Percentiles rank a stretch among this genome's conserved stretches.
These are phyloP conservation scores for Camelina sativa DNA, from an alignment of 345 rosid species.

Conservation along the genomic window DNA sequence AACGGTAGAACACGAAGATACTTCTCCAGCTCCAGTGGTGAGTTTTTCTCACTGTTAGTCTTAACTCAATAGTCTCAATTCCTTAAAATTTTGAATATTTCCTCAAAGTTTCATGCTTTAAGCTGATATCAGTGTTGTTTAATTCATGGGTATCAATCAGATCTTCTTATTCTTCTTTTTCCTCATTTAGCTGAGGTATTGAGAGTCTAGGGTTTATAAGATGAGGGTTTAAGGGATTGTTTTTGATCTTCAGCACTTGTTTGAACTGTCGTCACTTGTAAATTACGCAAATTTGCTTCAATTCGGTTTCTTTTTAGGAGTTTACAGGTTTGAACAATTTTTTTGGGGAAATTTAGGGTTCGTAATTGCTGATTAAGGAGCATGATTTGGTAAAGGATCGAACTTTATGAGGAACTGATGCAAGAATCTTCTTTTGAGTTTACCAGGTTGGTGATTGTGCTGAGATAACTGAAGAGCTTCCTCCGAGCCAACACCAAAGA, in stretches of 20 bases:
- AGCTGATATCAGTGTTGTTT: not conserved
- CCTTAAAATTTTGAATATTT: not conserved
- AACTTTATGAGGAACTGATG: not conserved
- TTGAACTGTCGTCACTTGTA: not conserved
- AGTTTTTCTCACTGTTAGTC: constrained; percentile 11
- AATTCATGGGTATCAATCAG: not conserved
- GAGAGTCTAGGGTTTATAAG: constrained; percentile 22
- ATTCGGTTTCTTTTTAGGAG: not conserved
- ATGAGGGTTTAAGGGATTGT: constrained; percentile 18
- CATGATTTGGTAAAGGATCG: not conserved
- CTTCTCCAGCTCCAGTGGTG: constrained; percentile 38
- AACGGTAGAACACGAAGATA: constrained; percentile 18
- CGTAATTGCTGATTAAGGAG: not conserved
- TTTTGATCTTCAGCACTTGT: constrained; percentile 13
- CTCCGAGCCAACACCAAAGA: constrained; percentile 40
- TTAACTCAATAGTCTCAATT: not conserved
- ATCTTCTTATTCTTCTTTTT: not conserved
- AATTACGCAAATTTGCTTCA: not conserved
- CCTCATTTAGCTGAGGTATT: not conserved
- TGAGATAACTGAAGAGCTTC: constrained; percentile 70
- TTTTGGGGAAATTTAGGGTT: not conserved
- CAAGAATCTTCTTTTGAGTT: constrained; percentile 6
- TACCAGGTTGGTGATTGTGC: constrained; percentile 53
- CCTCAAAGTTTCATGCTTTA: not conserved
- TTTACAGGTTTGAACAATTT: not conserved